Evolutionary conservation across 192 early-diverging fungal genomes (phyloP).

Genomic region (Lunasporangiospora selenospora): DNA sequence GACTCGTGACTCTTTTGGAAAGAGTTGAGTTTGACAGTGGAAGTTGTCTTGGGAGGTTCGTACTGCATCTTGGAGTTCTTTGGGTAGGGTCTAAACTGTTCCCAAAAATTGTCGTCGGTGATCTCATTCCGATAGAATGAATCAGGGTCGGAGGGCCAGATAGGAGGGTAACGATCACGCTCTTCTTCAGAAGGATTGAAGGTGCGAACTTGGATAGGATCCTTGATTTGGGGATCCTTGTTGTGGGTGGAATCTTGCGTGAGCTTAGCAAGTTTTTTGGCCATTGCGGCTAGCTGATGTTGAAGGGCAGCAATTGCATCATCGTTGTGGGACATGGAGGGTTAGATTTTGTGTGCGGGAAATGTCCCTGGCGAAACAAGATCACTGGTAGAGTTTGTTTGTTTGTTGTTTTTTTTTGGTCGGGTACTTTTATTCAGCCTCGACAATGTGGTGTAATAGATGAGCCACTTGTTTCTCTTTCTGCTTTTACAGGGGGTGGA

Average conservation of each 20-base stretch:
- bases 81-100: slow-evolving; percentile 2
- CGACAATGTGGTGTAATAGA: no score
- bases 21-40: neutral
- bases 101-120: slow-evolving; percentile 9
- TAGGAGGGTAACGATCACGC: neutral
- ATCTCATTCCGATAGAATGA: neutral
- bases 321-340: neutral
- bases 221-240: slow-evolving; percentile 8
- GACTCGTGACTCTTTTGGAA: slow-evolving; percentile 10
- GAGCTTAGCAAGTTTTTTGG: neutral
- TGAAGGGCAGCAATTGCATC: neutral
- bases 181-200: neutral
- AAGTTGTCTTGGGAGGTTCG: slow-evolving; percentile 13
- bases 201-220: neutral
- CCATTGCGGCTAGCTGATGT: slow-evolving; percentile 3
- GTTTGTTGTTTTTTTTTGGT: no score
- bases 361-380: slow-evolving; percentile 17
- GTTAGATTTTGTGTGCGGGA: neutral
- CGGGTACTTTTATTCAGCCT: no score
- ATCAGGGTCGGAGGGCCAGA: neutral
- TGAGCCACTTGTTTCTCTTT: no score
- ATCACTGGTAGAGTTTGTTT: no score
- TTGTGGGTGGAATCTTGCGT: neutral
- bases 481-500: no score
- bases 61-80: slow-evolving; percentile 20